phyloP scores from a whole-genome alignment of 192 early-diverging fungal species.

The Mortierella claussenii region DNA sequence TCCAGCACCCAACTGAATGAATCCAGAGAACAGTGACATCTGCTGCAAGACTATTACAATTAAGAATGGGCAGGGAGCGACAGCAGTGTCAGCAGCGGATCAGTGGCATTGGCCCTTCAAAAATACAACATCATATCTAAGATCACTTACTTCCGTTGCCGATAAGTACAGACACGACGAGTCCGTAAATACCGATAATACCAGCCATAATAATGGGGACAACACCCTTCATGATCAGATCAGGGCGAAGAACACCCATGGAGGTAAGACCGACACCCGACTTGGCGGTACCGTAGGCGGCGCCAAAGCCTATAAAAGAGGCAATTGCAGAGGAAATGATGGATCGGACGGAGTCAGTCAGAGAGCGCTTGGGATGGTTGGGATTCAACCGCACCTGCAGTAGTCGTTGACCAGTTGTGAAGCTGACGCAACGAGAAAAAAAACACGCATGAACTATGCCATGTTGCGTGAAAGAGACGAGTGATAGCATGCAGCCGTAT shows the following conservation, averaged over 20 bases:
- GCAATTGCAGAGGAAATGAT: too few species aligned
- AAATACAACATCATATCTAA: not conserved
- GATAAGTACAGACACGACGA: constrained; percentile 95
- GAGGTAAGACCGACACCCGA: constrained; percentile 90
- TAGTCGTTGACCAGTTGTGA: too few species aligned
- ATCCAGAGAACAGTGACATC: constrained; percentile 79
- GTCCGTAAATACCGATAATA: constrained; percentile 99
- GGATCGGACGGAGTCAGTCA: not conserved
- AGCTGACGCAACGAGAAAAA: too few species aligned
- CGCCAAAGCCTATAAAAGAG: constrained; percentile 78
- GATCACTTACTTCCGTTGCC: constrained; percentile 77
- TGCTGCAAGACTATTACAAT: constrained; percentile 44
- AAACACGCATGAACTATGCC: too few species aligned
- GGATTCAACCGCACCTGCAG: not conserved
- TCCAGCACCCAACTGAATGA: constrained; percentile 85
- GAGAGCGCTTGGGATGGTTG: not conserved
- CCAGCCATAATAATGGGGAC: constrained; percentile 98
- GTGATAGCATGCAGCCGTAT: too few species aligned
- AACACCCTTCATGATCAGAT: constrained; percentile 87
- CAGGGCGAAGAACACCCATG: constrained; percentile 88
- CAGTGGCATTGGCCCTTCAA: too few species aligned
- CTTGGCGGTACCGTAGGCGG: constrained; percentile 93
- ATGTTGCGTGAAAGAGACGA: too few species aligned
- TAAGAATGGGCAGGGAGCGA: not conserved
- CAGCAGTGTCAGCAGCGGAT: too few species aligned